Evolutionary conservation across 2,329 filamentous ascomycete species (phyloP), one percentile per base, ranked within the genome.

Genomic region (Dendryphion nanum): DNA sequence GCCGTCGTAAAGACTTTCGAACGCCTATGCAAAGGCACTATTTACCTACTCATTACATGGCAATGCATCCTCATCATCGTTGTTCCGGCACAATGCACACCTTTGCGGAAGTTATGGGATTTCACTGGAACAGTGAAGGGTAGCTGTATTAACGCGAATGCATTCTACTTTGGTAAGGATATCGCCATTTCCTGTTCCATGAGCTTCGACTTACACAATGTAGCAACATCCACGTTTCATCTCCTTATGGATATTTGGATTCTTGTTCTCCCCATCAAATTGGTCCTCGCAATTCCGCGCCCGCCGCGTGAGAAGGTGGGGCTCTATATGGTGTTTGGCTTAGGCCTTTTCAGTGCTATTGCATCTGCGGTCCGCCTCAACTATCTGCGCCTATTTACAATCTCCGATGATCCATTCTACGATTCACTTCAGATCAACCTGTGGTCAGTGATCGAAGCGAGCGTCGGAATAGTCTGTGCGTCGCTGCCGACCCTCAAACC

Each of bases 391-490:
- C 64, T 63, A 24, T 57, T 58, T 17, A 54, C 44, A 5, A 58
- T 66, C 4, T 59, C 61, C 10, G 67, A 65, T 2, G 76, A 79
- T 47, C 74, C 77, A 30, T 74, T 72, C 37, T 79, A 73, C 80
- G 88, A 90, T 55, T 85, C 86, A 1, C 85, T 86, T 0, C 69
- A 87, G 8, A 85, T 88, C 0, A 82, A 94, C 56, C 89, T 94
- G 82, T 95, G 89, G 89, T 90, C 86, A 6, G 85, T 85, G 14
- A 81, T 95, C 40, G 89, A 95, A 63, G 87, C 95, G 53, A 91
- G 94, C 49, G 75, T 93, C 3, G 89, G 87, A n/a, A 89, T 95
- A 48, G 81, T 88, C 37, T 94, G 88, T 58, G 89, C 86, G 24
- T 95, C 87, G 50, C 84, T 95, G 14, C 90, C 90, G 3, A 89